These are phyloP conservation scores for Staphylotrichum tortipilum DNA, from an alignment of 495 filamentous ascomycete species.

Conservation along the genomic window DNA sequence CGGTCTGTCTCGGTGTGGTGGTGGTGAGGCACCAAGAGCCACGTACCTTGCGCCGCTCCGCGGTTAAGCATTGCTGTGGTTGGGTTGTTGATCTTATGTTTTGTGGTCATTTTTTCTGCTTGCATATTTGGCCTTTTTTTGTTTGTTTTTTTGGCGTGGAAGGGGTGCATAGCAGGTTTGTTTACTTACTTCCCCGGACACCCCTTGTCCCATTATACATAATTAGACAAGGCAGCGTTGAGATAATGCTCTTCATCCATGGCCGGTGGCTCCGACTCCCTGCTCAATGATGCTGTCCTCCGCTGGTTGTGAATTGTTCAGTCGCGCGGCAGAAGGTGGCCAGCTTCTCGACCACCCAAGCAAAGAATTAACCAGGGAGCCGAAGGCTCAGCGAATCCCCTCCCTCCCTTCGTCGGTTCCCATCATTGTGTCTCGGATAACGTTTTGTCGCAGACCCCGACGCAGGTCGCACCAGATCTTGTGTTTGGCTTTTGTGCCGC, in stretches of 20 bases:
- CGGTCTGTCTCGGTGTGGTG: neutral
- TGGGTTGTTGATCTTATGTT: neutral
- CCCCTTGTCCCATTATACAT: neutral
- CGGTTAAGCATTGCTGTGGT: neutral
- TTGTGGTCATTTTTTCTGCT: neutral
- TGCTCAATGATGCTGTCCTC: no score
- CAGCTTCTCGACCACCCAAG: no score
- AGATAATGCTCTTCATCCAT: no score
- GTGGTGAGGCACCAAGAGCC: no score
- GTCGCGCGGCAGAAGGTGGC: no score
- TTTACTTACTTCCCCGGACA: neutral
- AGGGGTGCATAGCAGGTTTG: neutral
- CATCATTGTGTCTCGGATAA: slow-evolving; percentile 2
- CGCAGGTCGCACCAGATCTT: slow-evolving; percentile 6
- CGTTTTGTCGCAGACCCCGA: slow-evolving; percentile 1
- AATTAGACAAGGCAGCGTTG: neutral
- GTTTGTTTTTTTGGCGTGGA: neutral
- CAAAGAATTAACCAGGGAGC: no score
- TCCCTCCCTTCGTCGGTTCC: neutral
- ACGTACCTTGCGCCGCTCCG: no score
- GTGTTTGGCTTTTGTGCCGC: neutral
- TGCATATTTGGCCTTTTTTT: neutral
- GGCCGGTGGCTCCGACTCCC: no score
- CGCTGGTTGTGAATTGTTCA: no score
- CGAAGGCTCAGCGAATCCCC: neutral